Conservation (phyloP, 2,329 filamentous ascomycete species). For the Thyridium curvatum region DNA sequence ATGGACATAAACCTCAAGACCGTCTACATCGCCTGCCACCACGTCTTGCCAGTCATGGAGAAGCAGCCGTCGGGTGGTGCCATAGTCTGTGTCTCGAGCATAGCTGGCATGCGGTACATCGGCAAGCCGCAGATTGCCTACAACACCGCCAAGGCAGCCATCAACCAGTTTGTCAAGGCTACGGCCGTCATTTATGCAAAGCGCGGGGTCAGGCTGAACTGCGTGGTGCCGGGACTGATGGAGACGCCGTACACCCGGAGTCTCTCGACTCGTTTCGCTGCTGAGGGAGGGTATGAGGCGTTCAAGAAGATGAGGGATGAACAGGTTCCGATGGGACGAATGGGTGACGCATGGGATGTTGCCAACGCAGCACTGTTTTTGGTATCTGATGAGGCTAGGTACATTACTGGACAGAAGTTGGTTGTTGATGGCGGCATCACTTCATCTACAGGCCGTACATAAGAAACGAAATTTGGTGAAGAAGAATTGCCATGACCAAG, state of each 20-base stretch:
- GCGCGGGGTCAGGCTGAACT: conserved; percentile 43
- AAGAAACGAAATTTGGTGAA: too few relatives aligned
- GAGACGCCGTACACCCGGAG: conserved; percentile 38
- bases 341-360: conserved; percentile 37
- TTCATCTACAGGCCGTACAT: conserved; percentile 23
- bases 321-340: conserved; percentile 52
- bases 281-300: conserved; percentile 31
- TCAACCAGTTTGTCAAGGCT: conserved; percentile 42
- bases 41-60: conserved; percentile 49
- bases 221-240: conserved; percentile 50
- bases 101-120: conserved; percentile 45
- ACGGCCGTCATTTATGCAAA: conserved; percentile 44
- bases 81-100: conserved; percentile 41
- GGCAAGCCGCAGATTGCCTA: conserved; percentile 46
- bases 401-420: conserved; percentile 52
- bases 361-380: conserved; percentile 18
- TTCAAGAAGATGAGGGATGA: conserved; percentile 44
- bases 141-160: conserved; percentile 43
- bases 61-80: conserved; percentile 30
- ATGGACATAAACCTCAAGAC: conserved; percentile 50
- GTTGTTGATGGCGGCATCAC: conserved; percentile 41
- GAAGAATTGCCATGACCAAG: too few relatives aligned
- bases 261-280: too few relatives aligned
- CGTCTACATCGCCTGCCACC: conserved; percentile 45
- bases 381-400: conserved; percentile 50